Base-by-base conservation (phyloP, 2,329 filamentous ascomycete genomes). In the Fusarium sp. region DNA sequence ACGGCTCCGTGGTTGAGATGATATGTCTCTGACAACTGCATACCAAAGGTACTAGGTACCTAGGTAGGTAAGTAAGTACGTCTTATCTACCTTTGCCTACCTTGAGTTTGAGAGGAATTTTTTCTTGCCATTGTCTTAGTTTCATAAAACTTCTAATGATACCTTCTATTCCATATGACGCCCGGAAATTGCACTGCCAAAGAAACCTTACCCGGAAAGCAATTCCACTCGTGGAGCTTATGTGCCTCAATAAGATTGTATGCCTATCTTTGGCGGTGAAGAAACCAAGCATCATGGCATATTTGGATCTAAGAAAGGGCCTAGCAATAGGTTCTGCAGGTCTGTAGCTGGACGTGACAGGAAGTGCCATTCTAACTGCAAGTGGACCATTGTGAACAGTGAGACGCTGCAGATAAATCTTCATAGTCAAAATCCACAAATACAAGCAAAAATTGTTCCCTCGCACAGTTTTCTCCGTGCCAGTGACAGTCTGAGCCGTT, bases 231-330 rank as follows among this genome's bases (percentile, higher is more conserved):
- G 57, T 68, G 64, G 63, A 60, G 37, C 44, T 58, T 17, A 56
- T 58, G 68, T 46, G 54, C 40, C 44, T 46, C 42, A 63, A 40
- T 35, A 54, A 49, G 6, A 42, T 30, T 66, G 35, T 38, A 41
- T 45, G 58, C 33, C 44, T 59, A 66, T 70, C 69, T 72, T 67
- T 72, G 69, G 69, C 69, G 69, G 69, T 71, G 69, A 72, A 67
- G 69, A 70, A 59, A 69, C 49, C 56, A 66, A 72, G 56, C 56
- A 66, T 50, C 48, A 62, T 56, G 42, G 46, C 46, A 64, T 42
- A 9, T 46, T 48, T 64, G 40, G 33, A 30, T 54, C 37, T 64
- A 44, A 53, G n/a, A 23, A 50, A 53, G 49, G 23, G 58, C 40
- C 60, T 58, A 60, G 60, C 38, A 40, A 45, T 46, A 41, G 45